Evolutionary conservation across 352 stramenopile genomes (phyloP).

Genomic region (Elongisporangium undulatum): DNA sequence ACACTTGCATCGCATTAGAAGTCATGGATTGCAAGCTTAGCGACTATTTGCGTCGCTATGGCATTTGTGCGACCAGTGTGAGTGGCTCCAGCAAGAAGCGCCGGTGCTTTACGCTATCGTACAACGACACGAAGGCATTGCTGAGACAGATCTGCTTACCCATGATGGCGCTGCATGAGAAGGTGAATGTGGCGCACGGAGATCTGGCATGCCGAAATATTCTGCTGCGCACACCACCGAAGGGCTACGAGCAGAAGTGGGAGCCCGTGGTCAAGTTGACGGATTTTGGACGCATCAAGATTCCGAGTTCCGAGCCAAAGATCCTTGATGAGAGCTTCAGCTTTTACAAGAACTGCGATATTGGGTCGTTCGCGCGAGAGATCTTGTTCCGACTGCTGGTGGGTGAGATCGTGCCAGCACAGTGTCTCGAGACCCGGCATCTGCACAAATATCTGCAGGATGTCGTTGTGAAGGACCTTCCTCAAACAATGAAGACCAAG

Average conservation of each 20-base stretch:
- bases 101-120: constrained; percentile 54
- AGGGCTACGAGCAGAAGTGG: constrained; percentile 79
- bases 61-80: constrained; percentile 22
- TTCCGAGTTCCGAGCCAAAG: constrained; percentile 54
- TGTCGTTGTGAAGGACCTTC: constrained; percentile 59
- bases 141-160: constrained; percentile 71
- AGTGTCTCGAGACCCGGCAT: constrained; percentile 64
- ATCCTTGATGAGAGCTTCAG: constrained; percentile 73
- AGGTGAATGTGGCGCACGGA: constrained; percentile 75
- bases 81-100: constrained; percentile 19
- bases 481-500: constrained; percentile 41
- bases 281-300: constrained; percentile 79
- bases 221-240: constrained; percentile 69
- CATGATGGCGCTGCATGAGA: constrained; percentile 78
- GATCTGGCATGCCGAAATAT: constrained; percentile 86
- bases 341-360: constrained; percentile 83
- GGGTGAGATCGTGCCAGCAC: constrained; percentile 70
- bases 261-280: constrained; percentile 80
- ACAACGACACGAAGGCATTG: constrained; percentile 47
- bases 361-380: constrained; percentile 72
- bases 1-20: constrained; percentile 82
- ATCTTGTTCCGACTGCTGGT: constrained; percentile 78
- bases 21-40: constrained; percentile 89
- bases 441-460: constrained; percentile 77
- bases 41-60: constrained; percentile 76